These are phyloP conservation scores for Tympanopsis confertula DNA, from an alignment of 2,329 filamentous ascomycete species.

Conservation along the genomic window DNA sequence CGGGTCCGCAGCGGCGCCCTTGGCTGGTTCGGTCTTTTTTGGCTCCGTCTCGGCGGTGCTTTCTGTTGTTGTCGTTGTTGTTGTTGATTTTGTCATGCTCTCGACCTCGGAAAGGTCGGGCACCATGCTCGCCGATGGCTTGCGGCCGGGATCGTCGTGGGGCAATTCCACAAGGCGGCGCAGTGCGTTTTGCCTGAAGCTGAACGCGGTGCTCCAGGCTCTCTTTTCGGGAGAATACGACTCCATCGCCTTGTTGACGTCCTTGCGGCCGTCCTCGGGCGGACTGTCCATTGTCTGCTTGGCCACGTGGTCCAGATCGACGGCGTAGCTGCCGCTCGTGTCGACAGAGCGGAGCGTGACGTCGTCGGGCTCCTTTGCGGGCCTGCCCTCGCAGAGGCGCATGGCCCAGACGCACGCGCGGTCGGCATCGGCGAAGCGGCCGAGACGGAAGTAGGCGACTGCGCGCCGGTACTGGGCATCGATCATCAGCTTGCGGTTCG, in stretches of 20 bases:
- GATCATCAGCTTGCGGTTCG: slow-evolving; percentile 62
- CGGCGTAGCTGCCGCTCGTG: no score
- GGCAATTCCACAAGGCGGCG: slow-evolving; percentile 29
- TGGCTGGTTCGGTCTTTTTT: not conserved
- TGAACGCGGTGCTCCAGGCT: slow-evolving; percentile 28
- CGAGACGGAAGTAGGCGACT: slow-evolving; percentile 60
- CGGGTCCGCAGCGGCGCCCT: slow-evolving; percentile 6
- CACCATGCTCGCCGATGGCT: slow-evolving; percentile 24
- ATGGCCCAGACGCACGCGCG: slow-evolving; percentile 53
- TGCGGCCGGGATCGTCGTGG: slow-evolving; percentile 30
- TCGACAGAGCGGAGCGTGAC: no score
- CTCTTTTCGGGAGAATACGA: slow-evolving; percentile 10
- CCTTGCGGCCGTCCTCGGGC: no score
- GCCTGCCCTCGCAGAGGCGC: slow-evolving; percentile 21
- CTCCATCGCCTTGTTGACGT: no score
- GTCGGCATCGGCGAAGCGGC: slow-evolving; percentile 63
- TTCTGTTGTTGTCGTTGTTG: slow-evolving; percentile 2
- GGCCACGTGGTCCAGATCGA: no score
- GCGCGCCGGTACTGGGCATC: slow-evolving; percentile 74
- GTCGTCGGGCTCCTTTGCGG: slow-evolving; percentile 7
- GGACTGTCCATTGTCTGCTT: no score
- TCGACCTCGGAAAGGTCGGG: slow-evolving; percentile 15
- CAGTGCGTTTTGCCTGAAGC: slow-evolving; percentile 35
- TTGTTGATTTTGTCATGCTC: slow-evolving; percentile 21
- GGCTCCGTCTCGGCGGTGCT: no score